Percentiles rank a stretch among this genome's conserved stretches.
phyloP scores from a whole-genome alignment of 495 filamentous ascomycete species.

The Podospora bellae-mahoneyi region DNA sequence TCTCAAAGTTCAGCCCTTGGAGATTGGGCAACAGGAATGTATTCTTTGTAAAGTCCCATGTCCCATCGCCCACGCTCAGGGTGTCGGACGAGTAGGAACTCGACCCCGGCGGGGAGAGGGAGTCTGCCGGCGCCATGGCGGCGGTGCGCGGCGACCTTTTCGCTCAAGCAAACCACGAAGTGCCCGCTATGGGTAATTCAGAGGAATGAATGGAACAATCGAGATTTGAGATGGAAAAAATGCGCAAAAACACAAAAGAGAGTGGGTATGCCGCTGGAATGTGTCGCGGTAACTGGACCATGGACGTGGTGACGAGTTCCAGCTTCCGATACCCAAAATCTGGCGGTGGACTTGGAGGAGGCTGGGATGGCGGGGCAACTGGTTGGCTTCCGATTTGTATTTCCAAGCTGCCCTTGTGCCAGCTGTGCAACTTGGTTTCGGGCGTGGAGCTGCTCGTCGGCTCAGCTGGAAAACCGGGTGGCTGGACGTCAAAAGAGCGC shows the following conservation, averaged over 20 bases:
- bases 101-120: slow-evolving; percentile 72
- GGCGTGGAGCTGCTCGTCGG: background rate
- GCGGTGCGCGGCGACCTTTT: slow-evolving; percentile 23
- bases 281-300: slow-evolving; percentile 7
- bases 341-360: slow-evolving; percentile 1
- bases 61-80: slow-evolving; percentile 84
- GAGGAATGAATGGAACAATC: background rate
- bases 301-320: background rate
- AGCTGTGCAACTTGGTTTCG: background rate
- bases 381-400: background rate
- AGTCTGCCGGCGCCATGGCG: slow-evolving; percentile 52
- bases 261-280: slow-evolving; percentile 7
- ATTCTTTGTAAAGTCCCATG: slow-evolving; percentile 81
- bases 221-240: background rate
- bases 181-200: background rate
- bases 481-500: slow-evolving; percentile 1
- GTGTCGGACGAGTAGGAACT: slow-evolving; percentile 80
- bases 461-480: background rate
- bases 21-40: slow-evolving; percentile 86
- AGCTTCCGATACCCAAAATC: background rate
- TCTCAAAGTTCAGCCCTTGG: slow-evolving; percentile 82
- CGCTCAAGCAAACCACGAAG: slow-evolving; percentile 8
- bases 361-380: slow-evolving; percentile 18
- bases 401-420: background rate
- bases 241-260: slow-evolving; percentile 1